Base-by-base conservation (phyloP, 169 alveolate species). In the Plasmodium vinckei region DNA sequence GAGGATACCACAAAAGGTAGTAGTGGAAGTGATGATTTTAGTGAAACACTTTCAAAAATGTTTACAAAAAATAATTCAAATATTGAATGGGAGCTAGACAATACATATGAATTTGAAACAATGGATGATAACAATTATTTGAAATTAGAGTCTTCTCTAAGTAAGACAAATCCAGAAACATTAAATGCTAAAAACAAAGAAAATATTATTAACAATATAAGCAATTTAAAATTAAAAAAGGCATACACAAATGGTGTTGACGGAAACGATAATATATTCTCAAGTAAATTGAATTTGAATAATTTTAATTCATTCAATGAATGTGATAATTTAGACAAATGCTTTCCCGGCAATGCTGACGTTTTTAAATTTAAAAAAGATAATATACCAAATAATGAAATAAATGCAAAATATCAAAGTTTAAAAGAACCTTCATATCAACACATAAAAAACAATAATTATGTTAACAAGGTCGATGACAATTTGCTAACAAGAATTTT, bases 31-130 rank as follows among this genome's bases (percentile, higher is more conserved):
- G 23, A 59, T 47, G 49, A 67, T 51, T 25, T 15, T 17, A 54
- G 67, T 12, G 65, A 60, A 54, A 46, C n/a, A 15, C 9, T 67
- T 67, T 82, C 61, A 25, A 57, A 42, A 23, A 25, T 51, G 3
- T 70, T 13, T 12, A 82, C 90, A 54, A 53, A 82, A 82, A 82
- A 67, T 67, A 82, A 71, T 71, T 47, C 44, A 27, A 67, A 61
- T 63, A 44, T 19, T 27, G 84, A 82, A 46, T 65, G 73, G 65
- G 71, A 82, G 9, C 25, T 67, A 51, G 90, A 53, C 59, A 68
- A 82, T 70, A 82, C 90, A 71, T 67, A 82, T 27, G 90, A 82
- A 59, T 60, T 17, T 49, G 90, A 82, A 49, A 46, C 57, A n/a
- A 15, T 57, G 68, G 90, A 82, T 17, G 56, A 60, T 53, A 82